Conservation (phyloP, 164 flowering plant species). For the Nymphaea thermarum region DNA sequence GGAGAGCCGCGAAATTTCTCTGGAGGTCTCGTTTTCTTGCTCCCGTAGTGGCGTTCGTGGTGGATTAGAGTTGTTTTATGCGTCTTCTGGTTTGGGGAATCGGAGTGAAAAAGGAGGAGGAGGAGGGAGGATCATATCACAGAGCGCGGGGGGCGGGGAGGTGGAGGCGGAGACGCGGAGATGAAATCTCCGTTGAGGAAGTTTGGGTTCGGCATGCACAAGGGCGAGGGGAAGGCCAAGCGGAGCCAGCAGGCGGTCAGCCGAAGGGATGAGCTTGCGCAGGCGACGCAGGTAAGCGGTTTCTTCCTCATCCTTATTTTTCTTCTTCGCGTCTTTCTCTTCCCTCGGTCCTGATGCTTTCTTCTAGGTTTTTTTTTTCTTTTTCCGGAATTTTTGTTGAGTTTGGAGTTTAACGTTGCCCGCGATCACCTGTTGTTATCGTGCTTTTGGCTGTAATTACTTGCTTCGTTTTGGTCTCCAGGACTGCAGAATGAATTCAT, state of each 20-base stretch:
- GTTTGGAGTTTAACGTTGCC: too few relatives aligned
- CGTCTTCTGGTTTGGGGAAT: neutral
- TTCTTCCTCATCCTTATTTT: too few relatives aligned
- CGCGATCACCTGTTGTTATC: neutral
- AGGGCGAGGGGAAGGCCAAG: conserved; percentile 44
- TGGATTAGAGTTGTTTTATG: neutral
- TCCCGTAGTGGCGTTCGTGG: neutral
- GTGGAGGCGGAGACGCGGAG: neutral
- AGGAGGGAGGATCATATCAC: neutral
- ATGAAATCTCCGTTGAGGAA: conserved; percentile 78
- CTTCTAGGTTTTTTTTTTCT: neutral
- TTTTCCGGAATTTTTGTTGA: too few relatives aligned
- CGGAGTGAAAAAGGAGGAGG: neutral
- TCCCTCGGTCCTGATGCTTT: conserved; percentile 51
- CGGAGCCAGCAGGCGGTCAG: conserved; percentile 28
- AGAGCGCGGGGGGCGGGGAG: neutral
- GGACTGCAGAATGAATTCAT: neutral
- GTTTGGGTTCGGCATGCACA: conserved; percentile 50
- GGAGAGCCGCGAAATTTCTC: too few relatives aligned
- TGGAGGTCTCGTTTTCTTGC: too few relatives aligned
- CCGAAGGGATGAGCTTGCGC: conserved; percentile 68
- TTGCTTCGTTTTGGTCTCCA: neutral
- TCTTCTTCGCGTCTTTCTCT: neutral
- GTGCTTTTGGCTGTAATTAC: neutral
- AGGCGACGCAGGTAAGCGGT: conserved; percentile 58